Conservation (phyloP, 2,329 filamentous ascomycete genomes). For the Sporothrix globosa region DNA sequence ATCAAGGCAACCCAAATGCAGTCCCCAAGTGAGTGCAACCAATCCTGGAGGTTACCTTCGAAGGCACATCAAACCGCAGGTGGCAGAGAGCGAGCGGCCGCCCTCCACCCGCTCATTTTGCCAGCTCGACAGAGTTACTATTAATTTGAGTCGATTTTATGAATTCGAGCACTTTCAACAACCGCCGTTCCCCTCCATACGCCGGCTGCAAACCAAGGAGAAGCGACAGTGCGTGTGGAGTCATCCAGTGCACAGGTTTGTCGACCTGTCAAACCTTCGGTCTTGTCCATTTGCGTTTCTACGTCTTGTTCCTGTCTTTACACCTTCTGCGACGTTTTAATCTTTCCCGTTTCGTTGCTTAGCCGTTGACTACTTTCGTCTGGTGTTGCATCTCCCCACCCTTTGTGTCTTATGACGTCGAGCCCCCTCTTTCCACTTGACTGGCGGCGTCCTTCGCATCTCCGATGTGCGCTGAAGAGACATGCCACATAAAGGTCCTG, state of each 20-base stretch:
- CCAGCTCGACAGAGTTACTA: not conserved
- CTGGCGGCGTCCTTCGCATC: not conserved
- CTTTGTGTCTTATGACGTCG: constrained; percentile 21
- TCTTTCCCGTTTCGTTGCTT: not conserved
- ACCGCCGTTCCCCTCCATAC: not conserved
- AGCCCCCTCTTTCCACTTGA: not conserved
- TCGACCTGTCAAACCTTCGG: too few relatives aligned
- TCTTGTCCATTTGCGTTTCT: not conserved
- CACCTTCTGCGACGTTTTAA: not conserved
- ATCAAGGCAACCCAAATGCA: not conserved
- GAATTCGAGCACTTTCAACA: not conserved
- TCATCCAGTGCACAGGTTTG: not conserved
- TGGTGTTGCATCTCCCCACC: constrained; percentile 17
- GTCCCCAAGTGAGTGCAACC: not conserved
- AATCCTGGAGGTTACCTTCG: not conserved
- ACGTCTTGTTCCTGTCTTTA: not conserved
- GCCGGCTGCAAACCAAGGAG: not conserved
- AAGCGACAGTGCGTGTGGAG: constrained; percentile 17
- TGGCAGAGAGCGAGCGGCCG: not conserved
- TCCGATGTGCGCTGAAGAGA: constrained; percentile 14
- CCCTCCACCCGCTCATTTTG: constrained; percentile 8
- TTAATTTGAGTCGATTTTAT: not conserved
- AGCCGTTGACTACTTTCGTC: not conserved
- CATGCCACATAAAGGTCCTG: not conserved
- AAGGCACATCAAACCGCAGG: not conserved